Conservation (phyloP, 345 rosid species). For the Viola odorata region DNA sequence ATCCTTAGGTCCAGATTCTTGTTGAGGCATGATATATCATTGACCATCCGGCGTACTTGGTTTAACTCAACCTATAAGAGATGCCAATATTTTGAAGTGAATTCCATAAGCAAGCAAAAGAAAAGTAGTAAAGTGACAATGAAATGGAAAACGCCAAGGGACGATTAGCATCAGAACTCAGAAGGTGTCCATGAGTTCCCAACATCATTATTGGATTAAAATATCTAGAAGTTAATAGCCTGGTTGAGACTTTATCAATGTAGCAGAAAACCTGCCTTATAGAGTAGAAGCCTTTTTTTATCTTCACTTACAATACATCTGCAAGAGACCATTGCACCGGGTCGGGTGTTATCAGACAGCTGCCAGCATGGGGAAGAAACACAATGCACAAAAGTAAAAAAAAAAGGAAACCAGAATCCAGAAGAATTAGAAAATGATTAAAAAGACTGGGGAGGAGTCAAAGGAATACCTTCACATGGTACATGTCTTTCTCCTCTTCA, state of each 20-base stretch:
- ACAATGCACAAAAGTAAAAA: background rate
- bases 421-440: background rate
- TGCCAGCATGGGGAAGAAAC: constrained; percentile 4
- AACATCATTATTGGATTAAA: no score
- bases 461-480: constrained; percentile 46
- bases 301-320: constrained; percentile 44
- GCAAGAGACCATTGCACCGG: constrained; percentile 37
- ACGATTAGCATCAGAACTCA: no score
- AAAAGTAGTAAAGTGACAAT: no score
- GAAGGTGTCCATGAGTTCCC: no score
- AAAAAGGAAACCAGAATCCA: constrained; percentile 2
- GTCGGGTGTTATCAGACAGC: constrained; percentile 34
- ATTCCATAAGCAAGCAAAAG: constrained; percentile 3
- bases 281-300: constrained; percentile 39
- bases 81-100: background rate
- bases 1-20: constrained; percentile 67
- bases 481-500: constrained; percentile 40
- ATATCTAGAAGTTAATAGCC: no score
- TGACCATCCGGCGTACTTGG: constrained; percentile 45
- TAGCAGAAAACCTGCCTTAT: constrained; percentile 44
- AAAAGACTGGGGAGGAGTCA: background rate
- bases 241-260: background rate
- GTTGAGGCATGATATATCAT: constrained; percentile 52
- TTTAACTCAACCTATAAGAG: constrained; percentile 38
- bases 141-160: no score